Base-by-base conservation (phyloP, 306 rosid species). In the Delonix regia region DNA sequence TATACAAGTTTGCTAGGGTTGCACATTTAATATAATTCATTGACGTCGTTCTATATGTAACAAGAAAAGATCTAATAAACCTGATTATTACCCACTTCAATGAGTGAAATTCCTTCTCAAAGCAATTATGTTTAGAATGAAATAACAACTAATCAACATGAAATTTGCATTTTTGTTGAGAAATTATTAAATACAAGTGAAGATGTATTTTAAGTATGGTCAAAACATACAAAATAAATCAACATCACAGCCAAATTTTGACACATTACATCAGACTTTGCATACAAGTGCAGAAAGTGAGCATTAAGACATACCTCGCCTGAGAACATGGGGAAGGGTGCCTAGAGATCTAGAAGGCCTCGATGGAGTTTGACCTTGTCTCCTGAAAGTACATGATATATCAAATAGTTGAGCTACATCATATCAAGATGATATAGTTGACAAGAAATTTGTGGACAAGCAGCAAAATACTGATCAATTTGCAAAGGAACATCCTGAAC, bases 361-460 rank as follows among this genome's bases (percentile, higher is more conserved):
- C 39, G 85, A 67, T 18, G 94, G 92, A 41, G 80, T 84, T 79
- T 86, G 94, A 48, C 77, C 87, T 81, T 90, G 92, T 82, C 89
- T 81, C 90, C 92, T 90, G 78, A 71, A 77, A 56, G 11, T 19
- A 52, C 59, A 52, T n/a, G n/a, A n/a, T n/a, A n/a, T n/a, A n/a
- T 52, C 59, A 52, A 52, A 52, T 52, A 52, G 27, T 52, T 16
- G 8, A 52, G 27, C 34, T 45, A 57, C n/a, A 60, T 68, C 51
- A 78, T 48, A 41, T 21, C n/a, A 18, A 69, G 59, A 63, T 9
- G 47, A 39, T 70, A 47, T 24, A 10, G 48, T 9, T 3, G 56
- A 53, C 34, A 22, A 47, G 64, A 52, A 55, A 15, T 65, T 45
- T 19, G 55, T 16, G 59, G 21, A n/a, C 14, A n/a, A 48, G 66